phyloP scores from a whole-genome alignment of 2,329 filamentous ascomycete species.

The Aspergillus sergii region DNA sequence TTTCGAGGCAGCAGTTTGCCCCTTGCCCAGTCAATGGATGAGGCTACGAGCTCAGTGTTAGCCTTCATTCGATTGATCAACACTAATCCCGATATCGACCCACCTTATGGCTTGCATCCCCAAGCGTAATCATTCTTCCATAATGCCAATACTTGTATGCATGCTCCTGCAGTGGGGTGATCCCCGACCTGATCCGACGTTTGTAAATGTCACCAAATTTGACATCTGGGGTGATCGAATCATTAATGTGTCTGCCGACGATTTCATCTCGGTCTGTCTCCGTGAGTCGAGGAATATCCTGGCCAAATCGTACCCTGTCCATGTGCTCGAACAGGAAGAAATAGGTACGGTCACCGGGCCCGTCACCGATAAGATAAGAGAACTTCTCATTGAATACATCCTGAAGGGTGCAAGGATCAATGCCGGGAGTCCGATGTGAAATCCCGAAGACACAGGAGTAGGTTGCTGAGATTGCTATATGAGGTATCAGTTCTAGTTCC shows the following conservation, averaged over 20 bases:
- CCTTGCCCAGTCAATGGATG: background rate
- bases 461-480: background rate
- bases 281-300: background rate
- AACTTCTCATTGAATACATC: background rate
- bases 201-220: background rate
- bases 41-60: background rate
- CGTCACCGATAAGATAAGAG: background rate
- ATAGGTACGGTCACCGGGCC: background rate
- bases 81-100: background rate
- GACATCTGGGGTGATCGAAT: background rate
- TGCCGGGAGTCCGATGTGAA: background rate
- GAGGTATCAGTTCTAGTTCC: background rate
- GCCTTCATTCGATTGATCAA: background rate
- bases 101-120: background rate
- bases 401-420: background rate
- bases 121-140: background rate
- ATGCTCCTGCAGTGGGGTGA: background rate
- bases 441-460: constrained; percentile 5
- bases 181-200: background rate
- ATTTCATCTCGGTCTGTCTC: background rate
- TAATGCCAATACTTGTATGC: background rate
- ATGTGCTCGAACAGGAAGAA: background rate
- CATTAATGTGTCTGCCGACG: background rate
- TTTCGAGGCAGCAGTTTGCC: background rate
- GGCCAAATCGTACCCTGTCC: background rate